Evolutionary conservation across 805 yeast species (phyloP).

Genomic region (Cyberlindnera meyerae): DNA sequence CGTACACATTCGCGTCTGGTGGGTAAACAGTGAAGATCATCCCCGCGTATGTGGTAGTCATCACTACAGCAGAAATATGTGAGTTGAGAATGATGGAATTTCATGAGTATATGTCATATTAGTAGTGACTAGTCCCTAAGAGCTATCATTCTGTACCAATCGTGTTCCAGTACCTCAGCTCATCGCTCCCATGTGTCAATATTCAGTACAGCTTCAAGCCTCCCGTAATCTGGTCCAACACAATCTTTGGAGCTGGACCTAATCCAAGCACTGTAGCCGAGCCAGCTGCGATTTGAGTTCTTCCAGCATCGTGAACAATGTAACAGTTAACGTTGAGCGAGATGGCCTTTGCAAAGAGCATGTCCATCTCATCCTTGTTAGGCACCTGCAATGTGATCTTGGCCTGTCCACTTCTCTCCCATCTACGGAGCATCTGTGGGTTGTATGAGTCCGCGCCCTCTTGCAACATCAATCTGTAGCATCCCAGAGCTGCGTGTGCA

Average conservation of each 20-base stretch:
- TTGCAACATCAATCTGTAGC: constrained; percentile 64
- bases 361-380: constrained; percentile 63
- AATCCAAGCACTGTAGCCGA: constrained; percentile 93
- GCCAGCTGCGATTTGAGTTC: constrained; percentile 95
- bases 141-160: too few relatives aligned
- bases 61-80: too few relatives aligned
- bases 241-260: constrained; percentile 90
- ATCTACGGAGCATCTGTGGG: constrained; percentile 59
- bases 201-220: constrained; percentile 64
- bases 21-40: too few relatives aligned
- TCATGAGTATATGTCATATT: too few relatives aligned
- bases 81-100: too few relatives aligned
- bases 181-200: not conserved
- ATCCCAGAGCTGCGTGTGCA: constrained; percentile 93
- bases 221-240: constrained; percentile 78
- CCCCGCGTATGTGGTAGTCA: too few relatives aligned
- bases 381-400: constrained; percentile 81
- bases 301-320: constrained; percentile 91
- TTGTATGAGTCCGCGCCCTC: constrained; percentile 49
- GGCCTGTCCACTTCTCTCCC: constrained; percentile 89
- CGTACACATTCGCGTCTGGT: too few relatives aligned
- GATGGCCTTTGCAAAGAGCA: constrained; percentile 74
- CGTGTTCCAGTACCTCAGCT: not conserved
- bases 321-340: constrained; percentile 73
- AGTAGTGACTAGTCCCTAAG: too few relatives aligned